Conservation (phyloP, 2,329 filamentous ascomycete species). For the Xylaria sp. region DNA sequence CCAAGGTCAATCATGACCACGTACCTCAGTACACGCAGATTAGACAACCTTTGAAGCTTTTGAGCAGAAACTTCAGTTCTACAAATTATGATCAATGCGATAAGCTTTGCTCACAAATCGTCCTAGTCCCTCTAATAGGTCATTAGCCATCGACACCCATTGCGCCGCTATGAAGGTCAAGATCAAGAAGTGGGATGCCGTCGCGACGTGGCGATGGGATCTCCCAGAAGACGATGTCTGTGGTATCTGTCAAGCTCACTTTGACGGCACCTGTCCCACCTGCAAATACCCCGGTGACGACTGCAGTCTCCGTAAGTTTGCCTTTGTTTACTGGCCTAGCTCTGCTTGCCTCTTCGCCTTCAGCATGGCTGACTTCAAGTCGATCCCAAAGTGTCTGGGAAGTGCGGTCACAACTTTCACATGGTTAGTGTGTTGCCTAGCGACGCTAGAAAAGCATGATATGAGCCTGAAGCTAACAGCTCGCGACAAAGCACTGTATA, state of each 20-base stretch:
- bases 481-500: constrained; percentile 78
- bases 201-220: constrained; percentile 98
- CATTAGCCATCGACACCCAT: no score
- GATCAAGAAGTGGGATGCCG: constrained; percentile 90
- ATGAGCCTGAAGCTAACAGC: constrained; percentile 27
- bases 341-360: neutral
- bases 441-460: neutral
- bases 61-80: neutral
- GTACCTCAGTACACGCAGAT: neutral
- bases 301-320: constrained; percentile 79
- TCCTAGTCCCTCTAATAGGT: neutral
- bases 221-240: constrained; percentile 97
- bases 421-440: constrained; percentile 78
- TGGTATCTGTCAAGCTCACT: constrained; percentile 97
- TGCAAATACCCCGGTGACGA: constrained; percentile 98
- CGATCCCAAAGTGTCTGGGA: constrained; percentile 77
- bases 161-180: constrained; percentile 81
- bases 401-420: constrained; percentile 97
- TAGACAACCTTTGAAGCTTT: neutral
- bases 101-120: neutral
- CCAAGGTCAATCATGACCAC: no score
- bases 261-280: constrained; percentile 95
- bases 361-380: neutral
- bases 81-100: neutral
- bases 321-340: no score